A percentile compares a stretch with the other conserved stretches of the same genome.
phyloP scores from a whole-genome alignment of 495 filamentous ascomycete genomes.

The Wilcoxina mikolae region DNA sequence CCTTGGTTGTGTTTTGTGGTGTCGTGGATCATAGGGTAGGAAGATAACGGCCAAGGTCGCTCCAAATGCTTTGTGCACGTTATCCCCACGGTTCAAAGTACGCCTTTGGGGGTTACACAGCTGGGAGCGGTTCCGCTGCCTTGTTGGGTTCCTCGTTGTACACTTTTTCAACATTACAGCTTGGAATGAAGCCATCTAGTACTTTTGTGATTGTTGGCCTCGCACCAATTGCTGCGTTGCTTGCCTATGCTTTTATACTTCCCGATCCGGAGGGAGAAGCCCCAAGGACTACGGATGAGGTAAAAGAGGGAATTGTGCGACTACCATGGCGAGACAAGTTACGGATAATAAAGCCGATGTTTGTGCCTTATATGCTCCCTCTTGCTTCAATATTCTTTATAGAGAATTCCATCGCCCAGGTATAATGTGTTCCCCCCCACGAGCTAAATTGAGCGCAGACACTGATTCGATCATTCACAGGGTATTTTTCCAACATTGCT shows the following conservation, averaged over 20 bases:
- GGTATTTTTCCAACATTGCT: slow-evolving; percentile 13
- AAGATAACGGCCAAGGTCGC: slow-evolving; percentile 9
- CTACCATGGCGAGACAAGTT: slow-evolving; percentile 12
- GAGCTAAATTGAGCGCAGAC: no score
- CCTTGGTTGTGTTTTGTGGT: neutral
- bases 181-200: neutral
- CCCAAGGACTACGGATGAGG: neutral
- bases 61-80: slow-evolving; percentile 14
- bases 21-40: neutral
- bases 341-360: slow-evolving; percentile 9
- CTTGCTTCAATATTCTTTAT: slow-evolving; percentile 11
- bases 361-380: slow-evolving; percentile 14
- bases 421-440: no score
- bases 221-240: slow-evolving; percentile 1
- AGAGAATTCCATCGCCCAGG: slow-evolving; percentile 12
- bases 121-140: slow-evolving; percentile 9
- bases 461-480: no score
- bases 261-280: slow-evolving; percentile 1
- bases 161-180: slow-evolving; percentile 6
- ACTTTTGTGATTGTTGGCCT: slow-evolving; percentile 10
- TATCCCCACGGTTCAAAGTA: slow-evolving; percentile 4
- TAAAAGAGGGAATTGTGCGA: slow-evolving; percentile 1
- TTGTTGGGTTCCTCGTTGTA: slow-evolving; percentile 12
- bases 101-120: slow-evolving; percentile 13
- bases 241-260: slow-evolving; percentile 10